Conservation (phyloP, 169 alveolate species). For the Blepharisma undulans region DNA sequence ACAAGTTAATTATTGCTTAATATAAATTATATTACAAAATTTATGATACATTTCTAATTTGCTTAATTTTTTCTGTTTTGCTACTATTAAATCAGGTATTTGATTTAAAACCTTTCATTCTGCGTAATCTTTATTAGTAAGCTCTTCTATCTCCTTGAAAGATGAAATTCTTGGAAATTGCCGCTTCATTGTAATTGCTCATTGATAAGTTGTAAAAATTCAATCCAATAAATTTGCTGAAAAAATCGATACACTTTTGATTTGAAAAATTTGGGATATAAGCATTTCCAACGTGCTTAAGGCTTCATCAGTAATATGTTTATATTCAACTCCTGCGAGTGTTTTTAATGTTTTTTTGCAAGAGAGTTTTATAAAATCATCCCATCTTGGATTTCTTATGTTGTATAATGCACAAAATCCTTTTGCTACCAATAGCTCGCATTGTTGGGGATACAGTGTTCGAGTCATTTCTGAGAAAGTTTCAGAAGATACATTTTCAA, state of each 20-base stretch:
- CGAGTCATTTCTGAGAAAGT: not conserved
- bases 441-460: not conserved
- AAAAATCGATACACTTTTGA: not conserved
- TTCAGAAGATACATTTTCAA: not conserved
- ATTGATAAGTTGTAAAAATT: not conserved
- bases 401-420: no score
- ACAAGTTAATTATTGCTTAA: not conserved
- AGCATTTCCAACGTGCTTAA: not conserved
- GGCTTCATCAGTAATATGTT: not conserved
- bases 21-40: no score
- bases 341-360: not conserved
- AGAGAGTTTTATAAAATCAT: no score
- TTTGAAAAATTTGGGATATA: no score
- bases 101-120: not conserved
- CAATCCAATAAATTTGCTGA: not conserved
- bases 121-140: not conserved
- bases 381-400: no score
- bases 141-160: not conserved
- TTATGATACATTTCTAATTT: no score
- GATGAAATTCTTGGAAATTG: not conserved
- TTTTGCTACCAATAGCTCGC: no score
- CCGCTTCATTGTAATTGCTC: not conserved
- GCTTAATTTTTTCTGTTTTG: not conserved
- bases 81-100: no score
- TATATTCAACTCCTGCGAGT: no score